Percentiles rank a stretch among this genome's conserved stretches.
Conservation (phyloP, 1,139 yeast genomes). For the Kodamaea sp. region DNA sequence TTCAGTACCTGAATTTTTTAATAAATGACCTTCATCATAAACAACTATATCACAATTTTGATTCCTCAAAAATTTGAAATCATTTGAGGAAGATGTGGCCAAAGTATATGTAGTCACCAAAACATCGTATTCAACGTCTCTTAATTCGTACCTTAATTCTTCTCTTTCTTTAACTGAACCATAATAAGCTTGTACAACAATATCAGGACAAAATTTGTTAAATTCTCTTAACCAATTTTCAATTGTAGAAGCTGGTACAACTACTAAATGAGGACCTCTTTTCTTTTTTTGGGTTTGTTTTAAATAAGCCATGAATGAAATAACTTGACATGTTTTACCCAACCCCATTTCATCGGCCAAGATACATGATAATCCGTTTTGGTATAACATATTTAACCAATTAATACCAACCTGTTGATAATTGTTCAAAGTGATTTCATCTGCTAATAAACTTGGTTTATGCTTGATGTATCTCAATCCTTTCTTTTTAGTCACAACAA, state of each 20-base stretch:
- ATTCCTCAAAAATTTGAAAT: slow-evolving; percentile 70
- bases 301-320: slow-evolving; percentile 84
- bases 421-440: slow-evolving; percentile 66
- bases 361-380: slow-evolving; percentile 79
- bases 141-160: slow-evolving; percentile 70
- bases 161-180: slow-evolving; percentile 85
- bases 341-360: slow-evolving; percentile 98
- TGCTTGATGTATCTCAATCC: slow-evolving; percentile 54
- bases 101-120: slow-evolving; percentile 90
- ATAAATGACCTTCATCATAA: slow-evolving; percentile 96
- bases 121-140: slow-evolving; percentile 72
- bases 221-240: slow-evolving; percentile 98
- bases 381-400: slow-evolving; percentile 82
- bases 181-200: slow-evolving; percentile 87
- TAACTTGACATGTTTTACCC: slow-evolving; percentile 95
- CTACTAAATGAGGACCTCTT: slow-evolving; percentile 74
- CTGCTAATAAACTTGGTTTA: slow-evolving; percentile 65
- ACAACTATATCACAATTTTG: slow-evolving; percentile 82
- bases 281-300: slow-evolving; percentile 50
- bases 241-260: slow-evolving; percentile 93
- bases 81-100: slow-evolving; percentile 84
- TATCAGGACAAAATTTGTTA: slow-evolving; percentile 76
- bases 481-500: slow-evolving; percentile 14
- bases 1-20: slow-evolving; percentile 85
- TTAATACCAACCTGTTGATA: slow-evolving; percentile 95